Base-by-base conservation (phyloP, 2,329 filamentous ascomycete species). In the Sarocladium brachiariae region DNA sequence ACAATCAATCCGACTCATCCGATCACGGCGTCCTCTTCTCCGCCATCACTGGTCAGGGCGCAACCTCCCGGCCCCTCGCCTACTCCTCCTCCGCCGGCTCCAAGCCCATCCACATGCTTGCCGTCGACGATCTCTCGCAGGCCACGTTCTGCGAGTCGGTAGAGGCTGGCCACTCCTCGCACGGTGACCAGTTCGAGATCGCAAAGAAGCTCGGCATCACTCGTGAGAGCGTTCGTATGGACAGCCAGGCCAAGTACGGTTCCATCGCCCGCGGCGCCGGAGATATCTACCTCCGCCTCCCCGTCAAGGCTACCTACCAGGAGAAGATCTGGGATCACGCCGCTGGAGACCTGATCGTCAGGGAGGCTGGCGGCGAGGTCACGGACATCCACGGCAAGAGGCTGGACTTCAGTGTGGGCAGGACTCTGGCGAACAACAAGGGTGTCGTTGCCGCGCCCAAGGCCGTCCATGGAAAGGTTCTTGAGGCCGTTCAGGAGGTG, bases 321-420 rank as follows among this genome's bases (percentile, higher is more conserved):
- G 93, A 99, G 77, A 99, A 99, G 81, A 99, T 99, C 59, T 99
- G 93, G 93, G 93, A 99, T 65, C 93, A 99, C 67, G 93, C 93
- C 16, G 93, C 92, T 11, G 93, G 93, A 35, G 91, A 96, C 61
- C 72, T 99, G 53, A 91, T 99, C 58, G 93, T 97, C 35, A 79
- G 91, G 52, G 95, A 99, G 71, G 90, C 93, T 2, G 93, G 93
- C 49, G 95, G 93, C 46, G 76, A 87, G 62, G 92, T 99, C 50
- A 95, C 90, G 1, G 95, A 99, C 69, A 86, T 90, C 35, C 77
- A 86, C 54, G 93, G 95, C 60, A 87, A 87, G 64, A 77, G 82
- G 54, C 75, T 99, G 52, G 86, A 99, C 68, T 99, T 99, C 68
- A 81, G 83, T 61, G 79, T 84, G 51, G 93, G 93, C 47, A 78